Evolutionary conservation across 2,329 filamentous ascomycete genomes (phyloP), one percentile per base, ranked within the genome.

Genomic region (Apiospora arundinis): DNA sequence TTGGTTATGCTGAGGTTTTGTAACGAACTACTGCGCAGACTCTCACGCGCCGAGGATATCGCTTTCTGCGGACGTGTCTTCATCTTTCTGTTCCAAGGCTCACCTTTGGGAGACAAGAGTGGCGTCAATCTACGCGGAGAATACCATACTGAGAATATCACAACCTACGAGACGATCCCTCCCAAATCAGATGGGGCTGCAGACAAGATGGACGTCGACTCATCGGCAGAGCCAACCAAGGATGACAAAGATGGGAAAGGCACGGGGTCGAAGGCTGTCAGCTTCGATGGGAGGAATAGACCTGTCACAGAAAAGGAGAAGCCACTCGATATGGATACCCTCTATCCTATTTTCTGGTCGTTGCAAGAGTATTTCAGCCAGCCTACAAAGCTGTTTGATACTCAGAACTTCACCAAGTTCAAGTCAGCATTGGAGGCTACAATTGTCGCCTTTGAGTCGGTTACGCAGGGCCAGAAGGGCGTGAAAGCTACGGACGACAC

Each of bases 51-150:
- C 4, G 95, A 98, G 80, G 96, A 99, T 81, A 97, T 96, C 0
- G 95, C 97, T 0, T 99, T 99, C 80, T 99, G 96, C 78, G 96
- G 96, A 21, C 90, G 96, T 49, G 96, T 99, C 37, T 98, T 98
- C 82, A 98, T 99, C 74, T 99, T 98, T 82, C 90, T 99, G 79
- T 99, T 98, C 82, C 72, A 99, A 81, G 97, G 95, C 81, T 98
- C 99, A 78, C 96, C 96, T 1, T 86, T 99, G 0, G 95, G 95
- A 44, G 97, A 99, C 82, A 96, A 95, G 80, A 98, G 96, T 80
- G 98, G 96, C 0, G 96, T 99, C 68, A 99, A 99, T 78, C 87
- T 98, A 49, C 90, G 96, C 69, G 96, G 96, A 76, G 95, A 98
- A 83, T 99, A 96, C 76, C 96, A 99, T 78, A 90, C 93, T 37